phyloP scores from a whole-genome alignment of 306 rosid species.

The Prunus dulcis region DNA sequence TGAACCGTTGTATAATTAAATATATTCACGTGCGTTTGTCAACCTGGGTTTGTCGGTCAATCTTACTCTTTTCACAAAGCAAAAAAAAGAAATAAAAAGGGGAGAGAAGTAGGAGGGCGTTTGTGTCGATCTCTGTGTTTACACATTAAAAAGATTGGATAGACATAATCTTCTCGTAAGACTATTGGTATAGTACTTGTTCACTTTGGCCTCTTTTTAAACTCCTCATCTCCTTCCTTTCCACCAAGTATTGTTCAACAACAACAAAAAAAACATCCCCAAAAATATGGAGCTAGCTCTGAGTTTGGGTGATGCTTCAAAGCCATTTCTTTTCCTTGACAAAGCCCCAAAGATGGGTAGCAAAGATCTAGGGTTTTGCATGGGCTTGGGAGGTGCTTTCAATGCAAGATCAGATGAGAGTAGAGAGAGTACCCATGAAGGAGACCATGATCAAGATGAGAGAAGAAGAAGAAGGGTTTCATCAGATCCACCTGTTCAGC shows the following conservation, averaged over 20 bases:
- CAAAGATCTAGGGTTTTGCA: conserved; percentile 48
- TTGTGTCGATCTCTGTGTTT: conserved; percentile 3
- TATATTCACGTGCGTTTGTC: conserved; percentile 87
- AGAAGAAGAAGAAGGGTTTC: conserved; percentile 20
- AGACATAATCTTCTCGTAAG: not conserved
- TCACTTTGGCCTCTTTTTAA: conserved; percentile 18
- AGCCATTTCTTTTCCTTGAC: conserved; percentile 48
- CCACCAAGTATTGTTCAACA: not conserved
- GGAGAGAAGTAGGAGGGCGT: too few relatives aligned
- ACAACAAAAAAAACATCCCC: not conserved
- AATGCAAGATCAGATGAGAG: conserved; percentile 21
- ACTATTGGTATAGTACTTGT: not conserved
- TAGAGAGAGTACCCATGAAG: conserved; percentile 8
- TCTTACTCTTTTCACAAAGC: conserved; percentile 29
- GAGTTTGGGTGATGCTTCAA: conserved; percentile 71
- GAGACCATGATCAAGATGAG: conserved; percentile 6
- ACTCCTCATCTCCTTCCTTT: conserved; percentile 1
- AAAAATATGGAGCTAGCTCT: conserved; percentile 72
- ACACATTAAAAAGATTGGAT: conserved; percentile 1
- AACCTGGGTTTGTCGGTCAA: conserved; percentile 90
- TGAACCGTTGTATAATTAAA: conserved; percentile 46
- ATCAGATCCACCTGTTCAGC: conserved; percentile 80
- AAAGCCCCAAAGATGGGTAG: conserved; percentile 26
- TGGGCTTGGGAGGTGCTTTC: conserved; percentile 43
- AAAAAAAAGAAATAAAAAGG: conserved; percentile 30